These are phyloP conservation scores for Sutorius australiensis DNA, from an alignment of 768 basidiomycete species.

Conservation along the genomic window DNA sequence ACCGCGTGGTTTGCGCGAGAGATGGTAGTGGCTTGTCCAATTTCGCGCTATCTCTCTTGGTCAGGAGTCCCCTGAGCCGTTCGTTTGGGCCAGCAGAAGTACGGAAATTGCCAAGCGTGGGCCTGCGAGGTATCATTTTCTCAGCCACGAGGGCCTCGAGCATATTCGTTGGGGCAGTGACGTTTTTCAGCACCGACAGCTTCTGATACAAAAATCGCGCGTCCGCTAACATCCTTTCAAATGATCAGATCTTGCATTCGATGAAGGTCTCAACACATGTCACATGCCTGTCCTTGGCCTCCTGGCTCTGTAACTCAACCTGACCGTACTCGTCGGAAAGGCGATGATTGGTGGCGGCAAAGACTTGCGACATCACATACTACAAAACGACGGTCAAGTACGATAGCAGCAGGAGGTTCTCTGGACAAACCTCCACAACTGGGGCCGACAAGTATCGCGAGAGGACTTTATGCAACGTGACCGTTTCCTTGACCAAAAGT, in stretches of 20 bases:
- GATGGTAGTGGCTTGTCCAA: conserved; percentile 29
- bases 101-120: conserved; percentile 25
- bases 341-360: conserved; percentile 88
- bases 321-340: conserved; percentile 81
- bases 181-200: conserved; percentile 70
- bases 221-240: conserved; percentile 70
- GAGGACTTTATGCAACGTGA: conserved; percentile 92
- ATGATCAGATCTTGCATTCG: conserved; percentile 15
- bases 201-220: conserved; percentile 74
- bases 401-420: conserved; percentile 4
- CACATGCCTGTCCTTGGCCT: conserved; percentile 77
- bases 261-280: conserved; percentile 3
- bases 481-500: conserved; percentile 88
- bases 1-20: conserved; percentile 20
- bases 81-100: conserved; percentile 29
- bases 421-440: conserved; percentile 69
- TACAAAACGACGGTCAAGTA: conserved; percentile 32
- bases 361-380: conserved; percentile 94
- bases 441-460: conserved; percentile 79
- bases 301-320: conserved; percentile 77
- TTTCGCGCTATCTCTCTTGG: conserved; percentile 24
- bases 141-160: conserved; percentile 84
- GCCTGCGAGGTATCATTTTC: conserved; percentile 53
- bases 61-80: conserved; percentile 37
- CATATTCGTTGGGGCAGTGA: conserved; percentile 68